These are phyloP conservation scores for Rubus parviflorus DNA, from an alignment of 306 rosid species.

Conservation along the genomic window DNA sequence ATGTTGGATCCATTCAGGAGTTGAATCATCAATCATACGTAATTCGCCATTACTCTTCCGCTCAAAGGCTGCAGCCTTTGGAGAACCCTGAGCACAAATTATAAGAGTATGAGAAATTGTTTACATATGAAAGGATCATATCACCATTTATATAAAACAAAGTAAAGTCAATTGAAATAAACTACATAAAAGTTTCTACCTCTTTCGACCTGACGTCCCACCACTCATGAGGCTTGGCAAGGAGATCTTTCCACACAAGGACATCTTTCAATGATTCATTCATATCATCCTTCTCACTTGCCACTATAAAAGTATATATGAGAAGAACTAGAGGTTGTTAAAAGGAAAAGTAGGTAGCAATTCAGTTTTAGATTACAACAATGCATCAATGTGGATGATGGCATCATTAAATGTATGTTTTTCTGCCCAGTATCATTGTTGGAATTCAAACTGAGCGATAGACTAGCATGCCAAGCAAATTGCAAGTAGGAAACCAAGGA, in stretches of 20 bases:
- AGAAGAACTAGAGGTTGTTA: not conserved
- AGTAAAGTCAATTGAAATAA: not conserved
- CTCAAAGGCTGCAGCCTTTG: constrained; percentile 15
- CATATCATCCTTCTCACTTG: not conserved
- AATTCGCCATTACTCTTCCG: constrained; percentile 4
- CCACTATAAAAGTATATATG: not conserved
- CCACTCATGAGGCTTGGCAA: constrained; percentile 18
- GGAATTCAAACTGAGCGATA: not conserved
- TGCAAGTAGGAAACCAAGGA: not conserved
- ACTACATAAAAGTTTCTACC: not conserved
- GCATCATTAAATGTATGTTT: not conserved
- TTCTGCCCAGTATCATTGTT: not conserved
- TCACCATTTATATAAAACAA: not conserved
- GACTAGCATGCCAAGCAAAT: not conserved
- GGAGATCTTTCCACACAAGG: not conserved
- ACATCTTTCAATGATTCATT: constrained; percentile 6
- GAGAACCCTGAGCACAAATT: constrained; percentile 13
- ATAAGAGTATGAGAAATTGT: not conserved
- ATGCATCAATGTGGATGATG: not conserved
- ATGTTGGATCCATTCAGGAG: constrained; percentile 3
- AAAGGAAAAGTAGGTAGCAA: not conserved
- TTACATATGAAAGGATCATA: not conserved
- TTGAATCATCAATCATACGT: not conserved
- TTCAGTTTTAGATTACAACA: not conserved
- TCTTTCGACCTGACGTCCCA: constrained; percentile 15